Evolutionary conservation across 768 basidiomycete genomes (phyloP).

Genomic region (Lentinula edodes): DNA sequence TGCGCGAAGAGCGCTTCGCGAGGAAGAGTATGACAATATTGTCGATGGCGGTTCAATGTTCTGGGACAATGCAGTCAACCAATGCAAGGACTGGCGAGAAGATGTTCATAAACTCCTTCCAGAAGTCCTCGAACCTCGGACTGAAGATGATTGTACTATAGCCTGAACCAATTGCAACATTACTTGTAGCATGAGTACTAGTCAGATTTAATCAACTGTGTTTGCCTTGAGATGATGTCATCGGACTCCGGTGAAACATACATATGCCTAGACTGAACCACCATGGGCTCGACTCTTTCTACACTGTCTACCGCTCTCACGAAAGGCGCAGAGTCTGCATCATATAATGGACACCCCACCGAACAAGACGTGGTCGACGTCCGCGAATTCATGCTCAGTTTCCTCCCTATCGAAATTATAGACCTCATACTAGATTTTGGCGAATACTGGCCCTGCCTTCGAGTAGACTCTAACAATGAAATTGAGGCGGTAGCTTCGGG

Average conservation of each 20-base stretch:
- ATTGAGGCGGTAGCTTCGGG: constrained; percentile 7
- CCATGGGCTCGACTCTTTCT: constrained; percentile 5
- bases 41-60: too few relatives aligned
- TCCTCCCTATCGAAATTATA: constrained; percentile 22
- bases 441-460: constrained; percentile 21
- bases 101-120: too few relatives aligned
- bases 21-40: too few relatives aligned
- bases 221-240: neutral
- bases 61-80: too few relatives aligned
- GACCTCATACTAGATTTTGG: constrained; percentile 21
- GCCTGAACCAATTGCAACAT: too few relatives aligned
- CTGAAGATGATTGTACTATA: too few relatives aligned
- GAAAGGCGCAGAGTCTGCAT: constrained; percentile 7
- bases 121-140: too few relatives aligned
- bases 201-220: too few relatives aligned
- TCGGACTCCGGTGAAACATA: neutral
- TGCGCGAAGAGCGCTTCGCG: too few relatives aligned
- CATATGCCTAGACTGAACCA: neutral
- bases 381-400: constrained; percentile 10
- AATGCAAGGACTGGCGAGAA: too few relatives aligned
- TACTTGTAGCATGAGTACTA: too few relatives aligned
- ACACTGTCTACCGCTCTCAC: constrained; percentile 1
- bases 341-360: neutral
- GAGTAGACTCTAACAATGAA: neutral
- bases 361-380: constrained; percentile 15